A percentile compares a stretch with the other conserved stretches of the same genome.
phyloP scores from a whole-genome alignment of 495 filamentous ascomycete species.

The Hypoxylon lienhwacheense region DNA sequence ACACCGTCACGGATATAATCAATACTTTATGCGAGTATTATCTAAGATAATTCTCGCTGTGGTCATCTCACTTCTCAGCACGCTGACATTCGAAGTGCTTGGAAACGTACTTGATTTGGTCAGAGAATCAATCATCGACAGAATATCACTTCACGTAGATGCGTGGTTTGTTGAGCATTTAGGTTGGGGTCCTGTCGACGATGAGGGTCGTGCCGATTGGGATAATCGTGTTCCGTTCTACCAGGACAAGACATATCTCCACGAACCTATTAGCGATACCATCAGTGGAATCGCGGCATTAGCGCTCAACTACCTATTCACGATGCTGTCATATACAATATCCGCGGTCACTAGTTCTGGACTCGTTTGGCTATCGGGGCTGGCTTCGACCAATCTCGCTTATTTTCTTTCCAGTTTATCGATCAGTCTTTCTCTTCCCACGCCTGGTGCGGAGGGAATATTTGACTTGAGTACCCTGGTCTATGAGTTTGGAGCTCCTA shows the following conservation, averaged over 20 bases:
- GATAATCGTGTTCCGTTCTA: constrained; percentile 3
- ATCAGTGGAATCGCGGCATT: background rate
- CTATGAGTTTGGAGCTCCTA: constrained; percentile 22
- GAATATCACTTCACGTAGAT: background rate
- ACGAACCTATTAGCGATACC: background rate
- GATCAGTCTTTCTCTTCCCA: constrained; percentile 5
- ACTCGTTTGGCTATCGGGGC: background rate
- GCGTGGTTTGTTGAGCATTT: constrained; percentile 4
- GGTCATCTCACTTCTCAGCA: constrained; percentile 25
- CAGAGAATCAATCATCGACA: background rate
- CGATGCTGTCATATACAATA: background rate
- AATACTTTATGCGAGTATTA: constrained; percentile 18
- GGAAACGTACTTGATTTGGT: constrained; percentile 4
- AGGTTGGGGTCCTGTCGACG: constrained; percentile 18
- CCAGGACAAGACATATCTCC: constrained; percentile 2
- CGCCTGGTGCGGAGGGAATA: constrained; percentile 1
- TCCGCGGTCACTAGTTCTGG: background rate
- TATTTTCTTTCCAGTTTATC: constrained; percentile 3
- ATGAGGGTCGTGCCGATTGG: constrained; percentile 1
- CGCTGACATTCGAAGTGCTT: constrained; percentile 23
- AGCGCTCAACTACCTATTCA: constrained; percentile 7
- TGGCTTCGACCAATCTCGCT: background rate
- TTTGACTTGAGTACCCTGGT: background rate
- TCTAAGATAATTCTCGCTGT: constrained; percentile 16
- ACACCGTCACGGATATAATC: constrained; percentile 1